Percentiles rank a stretch among this genome's conserved stretches.
phyloP scores from a whole-genome alignment of 2,329 filamentous ascomycete species.

The Paecilomyces sp. region DNA sequence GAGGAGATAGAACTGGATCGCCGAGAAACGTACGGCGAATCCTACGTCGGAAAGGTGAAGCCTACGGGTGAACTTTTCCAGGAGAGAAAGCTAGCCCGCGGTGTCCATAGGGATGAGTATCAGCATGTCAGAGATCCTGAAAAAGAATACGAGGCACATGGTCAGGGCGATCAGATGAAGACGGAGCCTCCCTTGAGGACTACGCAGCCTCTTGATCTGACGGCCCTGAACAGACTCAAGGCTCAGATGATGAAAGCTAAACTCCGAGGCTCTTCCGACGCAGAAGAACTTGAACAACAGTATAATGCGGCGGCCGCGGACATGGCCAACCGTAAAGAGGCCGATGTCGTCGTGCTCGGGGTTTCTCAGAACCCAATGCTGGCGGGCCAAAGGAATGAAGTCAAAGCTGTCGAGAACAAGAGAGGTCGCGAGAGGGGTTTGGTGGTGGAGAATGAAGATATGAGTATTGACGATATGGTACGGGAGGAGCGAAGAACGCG shows the following conservation, averaged over 20 bases:
- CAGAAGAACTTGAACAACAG: slow-evolving; percentile 68
- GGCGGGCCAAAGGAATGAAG: slow-evolving; percentile 66
- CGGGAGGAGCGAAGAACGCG: slow-evolving; percentile 84
- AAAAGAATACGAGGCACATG: slow-evolving; percentile 28
- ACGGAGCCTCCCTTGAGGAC: slow-evolving; percentile 46
- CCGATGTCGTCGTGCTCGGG: slow-evolving; percentile 70
- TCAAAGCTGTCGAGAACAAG: slow-evolving; percentile 69
- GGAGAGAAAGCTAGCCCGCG: slow-evolving; percentile 61
- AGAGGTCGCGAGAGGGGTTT: slow-evolving; percentile 76
- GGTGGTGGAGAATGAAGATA: slow-evolving; percentile 88
- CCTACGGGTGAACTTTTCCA: slow-evolving; percentile 81
- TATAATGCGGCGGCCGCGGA: slow-evolving; percentile 70
- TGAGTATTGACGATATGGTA: slow-evolving; percentile 96
- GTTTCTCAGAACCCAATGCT: slow-evolving; percentile 88
- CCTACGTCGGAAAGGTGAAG: slow-evolving; percentile 77
- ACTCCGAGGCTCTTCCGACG: slow-evolving; percentile 68
- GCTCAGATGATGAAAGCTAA: slow-evolving; percentile 96
- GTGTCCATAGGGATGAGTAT: slow-evolving; percentile 35
- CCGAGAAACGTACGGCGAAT: slow-evolving; percentile 72
- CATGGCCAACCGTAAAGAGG: slow-evolving; percentile 51
- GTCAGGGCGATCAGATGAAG: slow-evolving; percentile 53
- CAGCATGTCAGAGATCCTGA: slow-evolving; percentile 21
- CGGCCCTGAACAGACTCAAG: slow-evolving; percentile 77
- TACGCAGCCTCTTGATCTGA: slow-evolving; percentile 60
- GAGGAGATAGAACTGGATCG: slow-evolving; percentile 88